Percentiles rank a stretch among this genome's conserved stretches.
Evolutionary conservation across 1,139 yeast genomes (phyloP).

Genomic region (Saccharomyces hybrid): DNA sequence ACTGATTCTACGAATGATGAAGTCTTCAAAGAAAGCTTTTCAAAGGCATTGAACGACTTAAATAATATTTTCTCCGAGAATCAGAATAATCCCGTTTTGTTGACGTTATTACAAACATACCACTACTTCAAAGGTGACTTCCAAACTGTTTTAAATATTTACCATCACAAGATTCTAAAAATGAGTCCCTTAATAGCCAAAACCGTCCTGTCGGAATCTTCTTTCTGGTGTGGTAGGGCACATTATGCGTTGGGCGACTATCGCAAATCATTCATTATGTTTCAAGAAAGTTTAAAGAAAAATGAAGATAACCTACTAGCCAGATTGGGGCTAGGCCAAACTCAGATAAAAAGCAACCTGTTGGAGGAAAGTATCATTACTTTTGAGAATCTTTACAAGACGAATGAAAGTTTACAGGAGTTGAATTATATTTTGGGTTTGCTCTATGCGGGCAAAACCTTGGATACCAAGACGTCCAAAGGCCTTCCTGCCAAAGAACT

Average conservation of each 20-base stretch:
- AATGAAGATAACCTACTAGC: constrained; percentile 61
- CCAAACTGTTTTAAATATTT: constrained; percentile 49
- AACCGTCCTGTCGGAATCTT: constrained; percentile 59
- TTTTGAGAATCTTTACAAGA: constrained; percentile 64
- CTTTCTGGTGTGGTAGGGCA: constrained; percentile 82
- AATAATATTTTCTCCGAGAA: constrained; percentile 22
- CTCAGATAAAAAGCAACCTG: constrained; percentile 67
- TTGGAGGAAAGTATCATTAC: constrained; percentile 80
- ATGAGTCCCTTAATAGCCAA: constrained; percentile 21
- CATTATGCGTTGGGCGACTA: constrained; percentile 52
- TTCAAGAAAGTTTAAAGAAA: constrained; percentile 59
- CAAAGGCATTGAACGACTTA: constrained; percentile 35
- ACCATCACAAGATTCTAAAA: constrained; percentile 42
- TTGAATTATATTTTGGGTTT: constrained; percentile 70
- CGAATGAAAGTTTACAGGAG: constrained; percentile 65
- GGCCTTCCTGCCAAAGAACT: constrained; percentile 15
- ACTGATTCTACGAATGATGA: constrained; percentile 41
- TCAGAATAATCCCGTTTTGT: constrained; percentile 35
- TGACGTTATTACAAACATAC: constrained; percentile 44
- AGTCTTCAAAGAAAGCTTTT: constrained; percentile 46
- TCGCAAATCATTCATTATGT: constrained; percentile 61
- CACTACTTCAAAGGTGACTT: constrained; percentile 55
- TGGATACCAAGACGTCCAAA: constrained; percentile 16
- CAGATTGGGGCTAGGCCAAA: constrained; percentile 77
- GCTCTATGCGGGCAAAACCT: constrained; percentile 48